Base-by-base conservation (phyloP, 805 yeast genomes). In the Debaryomyces maramus region DNA sequence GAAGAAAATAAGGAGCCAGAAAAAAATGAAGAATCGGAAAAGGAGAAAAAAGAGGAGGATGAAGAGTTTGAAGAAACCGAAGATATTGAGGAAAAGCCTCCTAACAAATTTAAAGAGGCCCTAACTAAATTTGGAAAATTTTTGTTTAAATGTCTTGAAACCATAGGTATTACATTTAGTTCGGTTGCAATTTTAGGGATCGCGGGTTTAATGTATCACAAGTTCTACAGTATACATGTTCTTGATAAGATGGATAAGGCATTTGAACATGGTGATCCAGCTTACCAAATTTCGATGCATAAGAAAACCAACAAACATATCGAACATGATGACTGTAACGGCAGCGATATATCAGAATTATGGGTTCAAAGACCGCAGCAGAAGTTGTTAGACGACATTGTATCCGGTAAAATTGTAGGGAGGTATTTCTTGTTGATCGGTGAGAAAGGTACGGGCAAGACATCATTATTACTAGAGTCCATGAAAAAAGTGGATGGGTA, bases 391-490 rank as follows among this genome's bases (percentile, higher is more conserved):
- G 87, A 87, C 60, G 79, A 76, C 26, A 79, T 86, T 20, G 71
- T 87, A 3, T 56, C 73, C 6, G 95, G 95, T 1, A 60, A 72
- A n/a, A 63, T 76, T 2, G 61, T 61, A 5, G 95, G 95, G 0
- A 59, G 91, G 13, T 87, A 86, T 61, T 83, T 78, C 53, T 63
- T 87, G 34, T 55, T 87, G 8, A 75, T 87, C 29, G 95, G 95
- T 21, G 95, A 86, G 56, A 86, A 87, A 56, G 95, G 95, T 1
- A 86, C 93, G 0, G 95, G 95, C 2, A 86, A 86, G 55, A 81
- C 89, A 0, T 81, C 91, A 0, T 73, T 88, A 67, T 70, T 87
- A 11, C 60, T 84, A 51, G 88, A 86, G 47, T 75, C 88, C 2
- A 77, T 87, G 70, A 74, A 79, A 43, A 76, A 81, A 47, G 78